Percentiles rank a stretch among this genome's conserved stretches.
These are phyloP conservation scores for Ceratobasidium sp. DNA, from an alignment of 1,284 basidiomycete genomes.

Conservation along the genomic window DNA sequence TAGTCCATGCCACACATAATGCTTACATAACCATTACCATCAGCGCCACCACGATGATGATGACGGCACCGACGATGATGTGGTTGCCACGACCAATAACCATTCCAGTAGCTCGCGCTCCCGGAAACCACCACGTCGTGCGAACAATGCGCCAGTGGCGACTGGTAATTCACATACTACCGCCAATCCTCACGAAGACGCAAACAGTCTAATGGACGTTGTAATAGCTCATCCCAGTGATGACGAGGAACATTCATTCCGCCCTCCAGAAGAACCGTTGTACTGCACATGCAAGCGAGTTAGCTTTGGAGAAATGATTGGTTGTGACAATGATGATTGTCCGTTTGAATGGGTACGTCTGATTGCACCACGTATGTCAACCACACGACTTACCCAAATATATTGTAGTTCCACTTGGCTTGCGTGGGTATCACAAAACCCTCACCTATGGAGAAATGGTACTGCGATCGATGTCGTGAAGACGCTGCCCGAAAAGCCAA, in stretches of 20 bases:
- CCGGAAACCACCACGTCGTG: slow-evolving; percentile 27
- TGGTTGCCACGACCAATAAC: background rate
- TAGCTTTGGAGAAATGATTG: slow-evolving; percentile 97
- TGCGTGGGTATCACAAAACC: slow-evolving; percentile 39
- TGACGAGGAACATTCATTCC: slow-evolving; percentile 64
- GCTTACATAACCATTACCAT: background rate
- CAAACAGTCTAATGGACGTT: slow-evolving; percentile 42
- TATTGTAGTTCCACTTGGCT: slow-evolving; percentile 32
- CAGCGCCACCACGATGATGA: slow-evolving; percentile 41
- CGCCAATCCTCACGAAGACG: slow-evolving; percentile 24
- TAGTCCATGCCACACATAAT: background rate
- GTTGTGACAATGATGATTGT: slow-evolving; percentile 90
- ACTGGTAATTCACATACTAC: background rate
- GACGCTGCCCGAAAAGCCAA: slow-evolving; percentile 15
- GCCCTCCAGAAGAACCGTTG: slow-evolving; percentile 63
- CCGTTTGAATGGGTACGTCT: slow-evolving; percentile 91
- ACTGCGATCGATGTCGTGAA: slow-evolving; percentile 34
- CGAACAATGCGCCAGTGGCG: slow-evolving; percentile 20
- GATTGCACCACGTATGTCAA: too few relatives aligned
- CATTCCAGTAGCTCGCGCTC: slow-evolving; percentile 31
- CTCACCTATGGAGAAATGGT: slow-evolving; percentile 35
- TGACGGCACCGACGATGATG: slow-evolving; percentile 37
- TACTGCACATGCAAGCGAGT: slow-evolving; percentile 92
- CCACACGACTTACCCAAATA: too few relatives aligned
- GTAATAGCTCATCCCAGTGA: slow-evolving; percentile 53